Conservation (phyloP, 495 filamentous ascomycete species). For the Thozetella sp. region DNA sequence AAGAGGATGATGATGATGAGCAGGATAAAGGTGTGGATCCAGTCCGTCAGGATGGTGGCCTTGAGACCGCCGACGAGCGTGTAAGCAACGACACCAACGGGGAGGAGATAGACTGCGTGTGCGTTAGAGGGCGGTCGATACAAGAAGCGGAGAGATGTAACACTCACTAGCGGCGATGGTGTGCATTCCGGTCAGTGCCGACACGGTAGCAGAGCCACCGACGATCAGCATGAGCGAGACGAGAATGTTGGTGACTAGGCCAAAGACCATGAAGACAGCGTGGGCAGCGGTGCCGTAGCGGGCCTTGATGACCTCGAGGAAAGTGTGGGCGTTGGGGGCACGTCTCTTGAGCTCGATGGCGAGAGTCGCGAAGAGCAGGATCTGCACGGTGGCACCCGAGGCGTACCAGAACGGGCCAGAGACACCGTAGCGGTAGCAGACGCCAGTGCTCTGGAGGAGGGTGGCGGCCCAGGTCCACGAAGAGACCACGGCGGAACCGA, state of each 20-base stretch:
- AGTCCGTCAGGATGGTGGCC: slow-evolving; percentile 50
- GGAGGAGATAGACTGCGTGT: slow-evolving; percentile 71
- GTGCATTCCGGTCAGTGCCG: slow-evolving; percentile 80
- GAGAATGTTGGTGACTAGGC: slow-evolving; percentile 80
- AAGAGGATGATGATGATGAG: slow-evolving; percentile 91
- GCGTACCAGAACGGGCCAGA: slow-evolving; percentile 93
- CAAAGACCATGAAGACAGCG: slow-evolving; percentile 78
- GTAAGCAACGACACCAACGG: slow-evolving; percentile 81
- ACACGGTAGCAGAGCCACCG: slow-evolving; percentile 86
- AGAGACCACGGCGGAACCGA: slow-evolving; percentile 93
- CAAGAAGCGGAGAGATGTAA: slow-evolving; percentile 38
- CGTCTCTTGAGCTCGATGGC: slow-evolving; percentile 92
- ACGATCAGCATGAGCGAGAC: slow-evolving; percentile 92
- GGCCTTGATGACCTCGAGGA: slow-evolving; percentile 72
- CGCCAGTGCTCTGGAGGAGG: slow-evolving; percentile 78
- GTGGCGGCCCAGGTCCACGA: slow-evolving; percentile 96
- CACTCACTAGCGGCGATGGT: slow-evolving; percentile 75
- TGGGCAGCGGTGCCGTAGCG: slow-evolving; percentile 65
- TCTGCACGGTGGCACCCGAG: slow-evolving; percentile 67
- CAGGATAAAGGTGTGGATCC: slow-evolving; percentile 84
- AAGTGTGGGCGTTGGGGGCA: slow-evolving; percentile 85
- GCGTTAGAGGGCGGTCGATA: not conserved
- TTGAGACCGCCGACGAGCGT: slow-evolving; percentile 58
- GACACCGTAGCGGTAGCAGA: slow-evolving; percentile 91
- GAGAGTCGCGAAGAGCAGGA: slow-evolving; percentile 89